Evolutionary conservation across 1,284 basidiomycete genomes (phyloP).

Genomic region (Flammula alnicola): DNA sequence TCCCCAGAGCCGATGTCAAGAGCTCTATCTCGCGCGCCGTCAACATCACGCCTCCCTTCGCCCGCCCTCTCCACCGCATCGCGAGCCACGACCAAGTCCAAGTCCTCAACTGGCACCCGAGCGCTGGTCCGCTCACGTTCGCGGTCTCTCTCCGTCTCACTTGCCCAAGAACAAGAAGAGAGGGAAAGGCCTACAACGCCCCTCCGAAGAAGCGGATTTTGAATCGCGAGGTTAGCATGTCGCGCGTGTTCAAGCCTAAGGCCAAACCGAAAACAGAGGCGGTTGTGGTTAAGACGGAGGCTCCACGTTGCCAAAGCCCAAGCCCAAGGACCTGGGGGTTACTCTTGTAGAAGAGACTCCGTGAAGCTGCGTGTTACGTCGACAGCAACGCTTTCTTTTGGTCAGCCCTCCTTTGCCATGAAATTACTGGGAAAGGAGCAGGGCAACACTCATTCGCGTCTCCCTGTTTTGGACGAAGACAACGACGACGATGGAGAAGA

Average conservation of each 20-base stretch:
- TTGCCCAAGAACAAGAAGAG: constrained; percentile 53
- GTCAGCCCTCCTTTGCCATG: constrained; percentile 7
- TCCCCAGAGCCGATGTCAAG: constrained; percentile 6
- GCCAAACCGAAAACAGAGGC: constrained; percentile 24
- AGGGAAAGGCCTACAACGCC: constrained; percentile 48
- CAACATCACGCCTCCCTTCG: constrained; percentile 22
- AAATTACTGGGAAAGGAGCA: not conserved
- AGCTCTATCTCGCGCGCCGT: constrained; percentile 17
- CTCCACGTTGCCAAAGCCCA: constrained; percentile 9
- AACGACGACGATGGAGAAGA: constrained; percentile 38
- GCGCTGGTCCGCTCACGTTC: constrained; percentile 50
- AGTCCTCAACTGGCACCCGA: constrained; percentile 19
- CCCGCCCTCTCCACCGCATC: constrained; percentile 29
- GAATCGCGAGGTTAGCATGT: constrained; percentile 75
- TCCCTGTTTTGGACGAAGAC: constrained; percentile 13
- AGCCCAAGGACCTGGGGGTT: constrained; percentile 39
- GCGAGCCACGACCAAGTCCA: constrained; percentile 12
- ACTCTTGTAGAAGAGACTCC: constrained; percentile 67
- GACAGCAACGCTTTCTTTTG: constrained; percentile 2
- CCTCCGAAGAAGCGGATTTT: constrained; percentile 50
- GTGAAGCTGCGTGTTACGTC: constrained; percentile 38
- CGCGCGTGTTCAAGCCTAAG: constrained; percentile 61
- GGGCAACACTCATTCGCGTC: not conserved
- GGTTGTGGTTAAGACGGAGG: constrained; percentile 13
- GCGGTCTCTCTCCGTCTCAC: constrained; percentile 67